Evolutionary conservation across 352 stramenopile genomes (phyloP), one percentile per base, ranked within the genome.

Genomic region (Globisporangium megalacanthum): DNA sequence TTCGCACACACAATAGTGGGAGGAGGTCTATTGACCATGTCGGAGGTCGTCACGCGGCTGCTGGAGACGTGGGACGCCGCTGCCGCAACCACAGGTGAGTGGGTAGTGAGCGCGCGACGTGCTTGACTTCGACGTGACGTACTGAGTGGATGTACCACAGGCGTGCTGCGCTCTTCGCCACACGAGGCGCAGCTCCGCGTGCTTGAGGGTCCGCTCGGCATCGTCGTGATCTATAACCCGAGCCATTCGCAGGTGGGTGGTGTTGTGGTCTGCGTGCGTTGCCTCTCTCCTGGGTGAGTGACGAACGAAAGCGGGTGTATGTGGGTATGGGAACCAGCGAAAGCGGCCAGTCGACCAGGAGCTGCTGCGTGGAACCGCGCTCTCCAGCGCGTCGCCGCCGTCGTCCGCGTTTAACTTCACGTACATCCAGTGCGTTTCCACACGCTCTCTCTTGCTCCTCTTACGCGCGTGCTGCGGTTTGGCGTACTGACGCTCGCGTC

Each of bases 381-480:
- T 29, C 3, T 17, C 41, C n/a, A 0, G 20, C 49, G 20, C 49
- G 29, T 51, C 49, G 9, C 25, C 54, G 19, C 55, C 56, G 41
- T 6, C 35, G 14, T 52, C 47, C 6, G 54, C 54, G 8, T 92
- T 89, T 54, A 72, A 89, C 62, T 92, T 92, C 54, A 86, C 71
- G 14, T 75, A 80, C 19, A 72, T 70, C 54, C 82, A 69, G 81
- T 89, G 56, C 19, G 66, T 44, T 15, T 29, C 25, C 10, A 31
- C 14, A 41, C 37, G n/a, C 9, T 22, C 22, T 20, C 42, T 5
- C 11, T 47, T 47, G 39, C 19, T 20, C 5, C n/a, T 35, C n/a
- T 37, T 4, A 19, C 15, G 10, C 17, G 44, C 36, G 53, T 22
- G 35, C 54, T n/a, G 4, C 22, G 52, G 22, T 50, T n/a, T 22